Evolutionary conservation across 768 basidiomycete genomes (phyloP), one percentile per base, ranked within the genome.

Genomic region (Lactarius deliciosus): DNA sequence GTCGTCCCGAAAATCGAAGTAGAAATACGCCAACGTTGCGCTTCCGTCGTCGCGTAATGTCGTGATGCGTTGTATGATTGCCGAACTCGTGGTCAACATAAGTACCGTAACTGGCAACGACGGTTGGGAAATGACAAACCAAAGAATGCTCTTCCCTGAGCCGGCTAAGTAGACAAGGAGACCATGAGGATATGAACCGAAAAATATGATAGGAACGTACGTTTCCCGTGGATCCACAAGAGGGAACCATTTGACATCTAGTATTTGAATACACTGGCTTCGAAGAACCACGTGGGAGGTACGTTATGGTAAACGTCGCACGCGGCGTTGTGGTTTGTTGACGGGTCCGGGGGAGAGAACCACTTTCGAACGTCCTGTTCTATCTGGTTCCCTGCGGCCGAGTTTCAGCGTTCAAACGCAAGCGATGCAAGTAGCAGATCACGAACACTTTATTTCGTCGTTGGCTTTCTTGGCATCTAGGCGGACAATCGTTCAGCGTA

Each of bases 121-220:
- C 6, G 1, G 3, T 25, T 1, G 3, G 25, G 50, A 15, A 25
- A 53, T 7, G 2, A 53, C 50, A 5, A 53, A 53, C 50, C 50
- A 53, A 53, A 53, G 50, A 1, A 53, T 28, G 6, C 50, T 53
- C 25, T 53, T 53, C 25, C 50, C 50, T 0, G 50, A 53, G 1
- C 50, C 50, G 0, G 50, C 50, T 53, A 5, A 2, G 25, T 6
- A 16, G 2, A 25, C 16, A 13, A 6, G 13, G 50, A 53, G 50
- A 22, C 5, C 0, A 13, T 53, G 0, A 7, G 6, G 13, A 15
- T 0, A 25, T 25, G 50, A 3, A 13, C 2, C 0, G 5, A 25
- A 1, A 3, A 25, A 25, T 53, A 25, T 15, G 25, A 15, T 25
- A 53, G 13, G 22, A 6, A 16, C 50, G 22, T 28, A 53, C 50